Percentiles rank a stretch among this genome's conserved stretches.
These are phyloP conservation scores for Pestalotiopsis sp. DNA, from an alignment of 2,329 filamentous ascomycete genomes.

Conservation along the genomic window DNA sequence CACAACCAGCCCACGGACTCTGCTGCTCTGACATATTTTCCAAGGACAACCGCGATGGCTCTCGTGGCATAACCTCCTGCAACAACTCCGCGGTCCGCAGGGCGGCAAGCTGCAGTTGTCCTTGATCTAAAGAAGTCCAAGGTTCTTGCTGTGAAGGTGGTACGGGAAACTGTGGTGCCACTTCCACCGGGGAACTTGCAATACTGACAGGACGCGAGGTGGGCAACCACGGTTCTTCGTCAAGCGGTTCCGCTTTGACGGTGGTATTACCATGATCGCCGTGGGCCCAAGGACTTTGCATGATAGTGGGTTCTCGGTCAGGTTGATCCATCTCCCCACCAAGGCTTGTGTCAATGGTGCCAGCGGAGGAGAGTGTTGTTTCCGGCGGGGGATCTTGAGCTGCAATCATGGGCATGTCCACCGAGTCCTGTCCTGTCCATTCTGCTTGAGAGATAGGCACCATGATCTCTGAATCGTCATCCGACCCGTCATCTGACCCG, in stretches of 20 bases:
- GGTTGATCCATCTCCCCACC: neutral
- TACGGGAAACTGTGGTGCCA: constrained; percentile 16
- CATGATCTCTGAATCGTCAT: constrained; percentile 13
- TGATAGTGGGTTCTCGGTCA: constrained; percentile 9
- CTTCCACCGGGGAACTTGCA: constrained; percentile 15
- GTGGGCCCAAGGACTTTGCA: constrained; percentile 30
- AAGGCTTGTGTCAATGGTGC: neutral
- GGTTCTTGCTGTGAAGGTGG: constrained; percentile 33
- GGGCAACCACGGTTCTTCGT: constrained; percentile 10
- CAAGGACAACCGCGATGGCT: neutral
- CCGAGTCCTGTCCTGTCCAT: constrained; percentile 13
- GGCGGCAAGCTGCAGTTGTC: constrained; percentile 11
- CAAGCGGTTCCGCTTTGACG: constrained; percentile 18
- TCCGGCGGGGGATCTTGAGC: constrained; percentile 1
- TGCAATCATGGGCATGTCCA: constrained; percentile 6
- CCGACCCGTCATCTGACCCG: constrained; percentile 2
- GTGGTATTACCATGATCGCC: constrained; percentile 11
- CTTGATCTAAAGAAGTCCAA: constrained; percentile 24
- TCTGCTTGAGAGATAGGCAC: constrained; percentile 20
- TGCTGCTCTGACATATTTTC: neutral
- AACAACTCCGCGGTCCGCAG: constrained; percentile 27
- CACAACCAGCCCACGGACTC: neutral
- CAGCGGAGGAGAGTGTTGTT: constrained; percentile 6
- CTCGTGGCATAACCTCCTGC: neutral
- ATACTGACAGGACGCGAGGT: constrained; percentile 5